Base-by-base conservation (phyloP, 768 basidiomycete species). In the Sporobolomyces roseus region DNA sequence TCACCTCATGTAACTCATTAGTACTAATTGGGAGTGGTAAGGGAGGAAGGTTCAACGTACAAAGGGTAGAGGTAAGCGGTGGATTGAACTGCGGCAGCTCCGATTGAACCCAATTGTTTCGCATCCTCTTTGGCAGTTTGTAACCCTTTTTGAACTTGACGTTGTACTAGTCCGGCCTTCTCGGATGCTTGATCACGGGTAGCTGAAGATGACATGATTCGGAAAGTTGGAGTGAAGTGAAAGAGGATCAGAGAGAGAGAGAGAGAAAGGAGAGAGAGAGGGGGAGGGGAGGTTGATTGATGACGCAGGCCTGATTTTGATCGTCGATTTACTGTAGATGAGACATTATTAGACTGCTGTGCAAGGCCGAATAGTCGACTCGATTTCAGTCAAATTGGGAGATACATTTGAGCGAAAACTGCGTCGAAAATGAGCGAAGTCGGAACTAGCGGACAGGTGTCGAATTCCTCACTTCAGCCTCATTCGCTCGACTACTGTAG, bases 51-150 rank as follows among this genome's bases (percentile, higher is more conserved):
- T 19, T 25, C 16, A 14, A 43, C 66, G 17, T 55, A 72, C 71
- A 72, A 10, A 1, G 71, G 71, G 61, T 68, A 72, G 36, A 72
- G 51, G 46, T 72, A 72, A 1, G 63, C 71, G n/a, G 56, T 58
- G 19, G 50, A 54, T 33, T 49, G 53, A 23, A 52, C 55, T 1
- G 71, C 71, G 13, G 56, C 45, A 1, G 35, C 23, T 2, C 64
- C 67, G 36, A 66, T 9, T 5, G 14, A 3, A 9, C 54, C 55
- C 27, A 72, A 12, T 14, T 63, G 45, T 1, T n/a, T n/a, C 9
- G 46, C 51, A 52, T 72, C 71, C 30, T 59, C 51, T 55, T 72
- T 68, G 1, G 62, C 61, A 1, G 29, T n/a, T 1, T 29, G 30
- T 29, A 59, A 23, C 2, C 63, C 71, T 51, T 72, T 65, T 29